Conservation (phyloP, 805 yeast species). For the Candida ipomoeae region DNA sequence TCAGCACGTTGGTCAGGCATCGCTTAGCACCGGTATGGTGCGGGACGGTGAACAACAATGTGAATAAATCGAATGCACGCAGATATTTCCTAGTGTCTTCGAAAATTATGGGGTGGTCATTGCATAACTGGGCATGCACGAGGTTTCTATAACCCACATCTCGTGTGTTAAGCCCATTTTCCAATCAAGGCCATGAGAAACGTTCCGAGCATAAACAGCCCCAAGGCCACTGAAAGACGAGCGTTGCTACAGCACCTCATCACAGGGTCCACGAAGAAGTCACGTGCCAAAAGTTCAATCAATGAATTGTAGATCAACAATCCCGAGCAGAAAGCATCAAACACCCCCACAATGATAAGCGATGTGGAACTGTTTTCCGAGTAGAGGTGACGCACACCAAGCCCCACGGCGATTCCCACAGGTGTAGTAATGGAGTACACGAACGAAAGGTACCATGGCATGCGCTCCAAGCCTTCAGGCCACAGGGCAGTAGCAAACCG, state of each 20-base stretch:
- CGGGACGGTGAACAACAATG: neutral
- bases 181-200: slow-evolving; percentile 76
- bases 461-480: slow-evolving; percentile 18
- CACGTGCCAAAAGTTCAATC: slow-evolving; percentile 78
- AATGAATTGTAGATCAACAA: slow-evolving; percentile 72
- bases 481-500: slow-evolving; percentile 27
- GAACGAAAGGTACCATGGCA: slow-evolving; percentile 17
- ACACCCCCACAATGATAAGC: slow-evolving; percentile 63
- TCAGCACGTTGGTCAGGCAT: too few species aligned
- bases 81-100: too few species aligned
- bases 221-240: slow-evolving; percentile 49
- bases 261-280: slow-evolving; percentile 58
- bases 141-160: neutral
- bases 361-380: slow-evolving; percentile 56
- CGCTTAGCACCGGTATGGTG: too few species aligned
- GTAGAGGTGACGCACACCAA: slow-evolving; percentile 65
- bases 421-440: slow-evolving; percentile 53
- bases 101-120: too few species aligned
- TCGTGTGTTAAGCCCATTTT: slow-evolving; percentile 54
- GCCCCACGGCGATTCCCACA: slow-evolving; percentile 70
- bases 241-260: slow-evolving; percentile 55
- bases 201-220: slow-evolving; percentile 60
- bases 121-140: neutral
- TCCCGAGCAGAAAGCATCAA: slow-evolving; percentile 76
- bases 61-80: neutral